Evolutionary conservation across 768 basidiomycete genomes (phyloP).

Genomic region (Botryobasidium botryosum): DNA sequence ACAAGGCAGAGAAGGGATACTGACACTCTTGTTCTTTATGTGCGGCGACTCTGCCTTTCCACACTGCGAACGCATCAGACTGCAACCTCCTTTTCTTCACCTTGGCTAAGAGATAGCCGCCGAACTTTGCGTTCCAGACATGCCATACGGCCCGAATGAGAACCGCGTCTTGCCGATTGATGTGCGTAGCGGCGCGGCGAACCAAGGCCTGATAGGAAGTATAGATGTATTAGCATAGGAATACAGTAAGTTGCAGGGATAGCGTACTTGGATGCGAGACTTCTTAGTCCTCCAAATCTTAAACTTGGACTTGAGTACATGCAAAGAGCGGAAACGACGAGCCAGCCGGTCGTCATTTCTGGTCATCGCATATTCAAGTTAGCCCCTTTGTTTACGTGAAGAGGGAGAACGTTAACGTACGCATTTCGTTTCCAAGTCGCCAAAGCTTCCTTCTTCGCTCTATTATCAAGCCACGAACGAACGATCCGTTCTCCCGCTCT

Average conservation of each 20-base stretch:
- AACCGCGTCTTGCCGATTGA: slow-evolving; percentile 38
- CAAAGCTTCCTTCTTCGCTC: background rate
- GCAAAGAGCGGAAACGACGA: slow-evolving; percentile 23
- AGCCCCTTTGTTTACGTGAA: too few relatives aligned
- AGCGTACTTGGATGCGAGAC: slow-evolving; percentile 31
- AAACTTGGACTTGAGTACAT: slow-evolving; percentile 31
- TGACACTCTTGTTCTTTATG: too few relatives aligned
- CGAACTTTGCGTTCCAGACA: slow-evolving; percentile 54
- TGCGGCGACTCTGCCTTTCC: too few relatives aligned
- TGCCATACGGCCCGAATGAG: slow-evolving; percentile 40
- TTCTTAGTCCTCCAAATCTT: slow-evolving; percentile 35
- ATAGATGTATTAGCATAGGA: too few relatives aligned
- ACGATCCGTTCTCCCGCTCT: background rate
- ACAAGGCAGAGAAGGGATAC: too few relatives aligned
- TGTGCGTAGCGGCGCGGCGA: slow-evolving; percentile 37
- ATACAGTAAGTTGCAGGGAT: too few relatives aligned
- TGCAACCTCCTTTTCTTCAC: slow-evolving; percentile 31
- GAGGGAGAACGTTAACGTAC: too few relatives aligned
- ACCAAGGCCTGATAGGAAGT: slow-evolving; percentile 31
- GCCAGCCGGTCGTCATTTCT: background rate
- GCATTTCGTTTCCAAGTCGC: background rate
- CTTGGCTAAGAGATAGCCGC: slow-evolving; percentile 38
- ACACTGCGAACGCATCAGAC: slow-evolving; percentile 31
- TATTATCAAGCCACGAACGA: background rate
- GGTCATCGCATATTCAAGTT: background rate